phyloP scores from a whole-genome alignment of 2,329 filamentous ascomycete genomes.

The Macrophomina pseudophaseolina region DNA sequence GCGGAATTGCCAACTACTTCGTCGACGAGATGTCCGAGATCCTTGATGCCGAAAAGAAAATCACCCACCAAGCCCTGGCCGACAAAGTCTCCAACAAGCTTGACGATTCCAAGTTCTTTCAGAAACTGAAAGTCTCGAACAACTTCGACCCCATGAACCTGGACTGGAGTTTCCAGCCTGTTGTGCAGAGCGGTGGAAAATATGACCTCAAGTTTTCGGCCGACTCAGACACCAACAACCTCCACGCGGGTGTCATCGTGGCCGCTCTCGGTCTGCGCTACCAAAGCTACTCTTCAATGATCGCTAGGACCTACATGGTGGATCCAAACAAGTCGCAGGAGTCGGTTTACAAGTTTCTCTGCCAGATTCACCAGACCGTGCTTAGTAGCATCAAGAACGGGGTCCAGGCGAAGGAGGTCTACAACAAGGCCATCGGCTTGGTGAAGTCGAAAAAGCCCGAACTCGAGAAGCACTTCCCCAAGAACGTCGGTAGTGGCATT shows the following conservation, averaged over 20 bases:
- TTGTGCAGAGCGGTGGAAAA: slow-evolving; percentile 92
- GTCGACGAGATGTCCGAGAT: slow-evolving; percentile 98
- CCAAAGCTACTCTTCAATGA: slow-evolving; percentile 91
- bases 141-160: slow-evolving; percentile 89
- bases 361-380: slow-evolving; percentile 83
- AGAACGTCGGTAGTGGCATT: slow-evolving; percentile 89
- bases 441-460: slow-evolving; percentile 93
- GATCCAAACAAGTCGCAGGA: slow-evolving; percentile 97
- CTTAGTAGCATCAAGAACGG: slow-evolving; percentile 91
- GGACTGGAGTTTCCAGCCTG: slow-evolving; percentile 90
- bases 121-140: slow-evolving; percentile 78
- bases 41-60: slow-evolving; percentile 95
- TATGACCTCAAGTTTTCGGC: slow-evolving; percentile 86
- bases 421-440: slow-evolving; percentile 79
- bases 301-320: slow-evolving; percentile 92
- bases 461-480: slow-evolving; percentile 91
- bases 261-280: slow-evolving; percentile 91
- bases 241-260: slow-evolving; percentile 93
- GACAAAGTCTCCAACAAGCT: slow-evolving; percentile 89
- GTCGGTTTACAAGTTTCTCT: slow-evolving; percentile 87
- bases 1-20: slow-evolving; percentile 91
- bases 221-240: slow-evolving; percentile 76
- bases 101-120: slow-evolving; percentile 93
- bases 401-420: slow-evolving; percentile 84
- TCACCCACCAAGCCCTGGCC: slow-evolving; percentile 85